Percentiles rank a stretch among this genome's conserved stretches.
phyloP scores from a whole-genome alignment of 75 land plant genomes.

The Azolla pinnata region DNA sequence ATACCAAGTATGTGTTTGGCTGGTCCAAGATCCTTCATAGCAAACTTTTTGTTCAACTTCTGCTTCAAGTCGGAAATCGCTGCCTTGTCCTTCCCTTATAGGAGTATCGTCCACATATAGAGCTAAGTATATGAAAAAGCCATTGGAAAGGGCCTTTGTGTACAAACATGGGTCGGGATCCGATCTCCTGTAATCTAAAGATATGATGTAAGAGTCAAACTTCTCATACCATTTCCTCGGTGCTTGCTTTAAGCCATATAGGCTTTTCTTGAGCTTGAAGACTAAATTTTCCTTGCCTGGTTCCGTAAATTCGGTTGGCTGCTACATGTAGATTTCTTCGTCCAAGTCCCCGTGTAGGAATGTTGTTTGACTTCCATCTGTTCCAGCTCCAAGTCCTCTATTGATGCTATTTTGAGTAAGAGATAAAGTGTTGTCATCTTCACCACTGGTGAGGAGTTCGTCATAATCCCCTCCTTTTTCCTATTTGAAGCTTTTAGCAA shows the following conservation, averaged over 20 bases:
- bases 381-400: not conserved
- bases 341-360: conserved; percentile 10
- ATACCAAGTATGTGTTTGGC: conserved; percentile 11
- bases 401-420: not conserved
- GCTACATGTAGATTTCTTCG: conserved; percentile 10
- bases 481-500: not conserved
- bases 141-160: not conserved
- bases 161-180: not conserved
- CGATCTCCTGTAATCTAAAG: not conserved
- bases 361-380: conserved; percentile 5
- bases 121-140: not conserved
- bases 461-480: not conserved
- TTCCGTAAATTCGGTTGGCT: conserved; percentile 6
- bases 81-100: not conserved
- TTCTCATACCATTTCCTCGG: conserved; percentile 8
- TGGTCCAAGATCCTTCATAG: conserved; percentile 10
- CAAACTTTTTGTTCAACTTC: conserved; percentile 4
- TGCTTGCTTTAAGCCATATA: conserved; percentile 7
- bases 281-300: conserved; percentile 10
- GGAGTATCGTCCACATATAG: not conserved
- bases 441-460: not conserved
- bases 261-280: conserved; percentile 5
- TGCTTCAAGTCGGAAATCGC: not conserved
- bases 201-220: not conserved
- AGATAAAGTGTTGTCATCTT: not conserved